Base-by-base conservation (phyloP, 805 yeast species). In the Zygosaccharomyces gambellarensis region DNA sequence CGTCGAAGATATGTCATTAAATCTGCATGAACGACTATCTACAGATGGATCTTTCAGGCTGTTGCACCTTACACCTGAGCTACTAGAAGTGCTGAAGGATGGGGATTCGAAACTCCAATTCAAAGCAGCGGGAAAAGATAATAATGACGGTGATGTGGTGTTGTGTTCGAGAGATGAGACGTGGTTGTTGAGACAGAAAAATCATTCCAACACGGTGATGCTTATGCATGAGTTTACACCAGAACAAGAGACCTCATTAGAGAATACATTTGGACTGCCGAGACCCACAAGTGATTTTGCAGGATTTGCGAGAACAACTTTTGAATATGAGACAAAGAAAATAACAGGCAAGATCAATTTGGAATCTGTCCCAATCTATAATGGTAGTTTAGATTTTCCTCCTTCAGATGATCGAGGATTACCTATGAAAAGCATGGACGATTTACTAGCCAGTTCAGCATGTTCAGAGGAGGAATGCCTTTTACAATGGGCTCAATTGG, bases 201-300 rank as follows among this genome's bases (percentile, higher is more conserved):
- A 88, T 62, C 97, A 92, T 65, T 86, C 97, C 6, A 90, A 92
- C 64, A 78, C 92, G 4, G 82, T 87, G n/a, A 63, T 89, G 56
- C 52, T 90, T 21, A 62, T 80, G 62, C 64, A 64, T 10, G 64
- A 59, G 30, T 61, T 61, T 50, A 50, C 51, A 5, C 62, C 67
- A 1, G 60, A 54, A 11, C 59, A 53, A 4, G 44, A 50, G 12
- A 32, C 49, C 8, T 27, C 36, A n/a, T 34, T 19, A 21, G 43
- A 55, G 48, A 53, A 55, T 64, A 11, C 66, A 22, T 48, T 72
- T 65, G 67, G 74, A 48, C 58, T 67, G 57, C 48, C 68, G 11
- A 56, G 59, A 4, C 70, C 74, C 40, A 57, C 61, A 4, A 62
- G 64, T 3, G 73, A 71, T 31, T 53, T 60, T 25, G 38, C 59